phyloP scores from a whole-genome alignment of 2,329 filamentous ascomycete species.

The Verticillium klebahnii region DNA sequence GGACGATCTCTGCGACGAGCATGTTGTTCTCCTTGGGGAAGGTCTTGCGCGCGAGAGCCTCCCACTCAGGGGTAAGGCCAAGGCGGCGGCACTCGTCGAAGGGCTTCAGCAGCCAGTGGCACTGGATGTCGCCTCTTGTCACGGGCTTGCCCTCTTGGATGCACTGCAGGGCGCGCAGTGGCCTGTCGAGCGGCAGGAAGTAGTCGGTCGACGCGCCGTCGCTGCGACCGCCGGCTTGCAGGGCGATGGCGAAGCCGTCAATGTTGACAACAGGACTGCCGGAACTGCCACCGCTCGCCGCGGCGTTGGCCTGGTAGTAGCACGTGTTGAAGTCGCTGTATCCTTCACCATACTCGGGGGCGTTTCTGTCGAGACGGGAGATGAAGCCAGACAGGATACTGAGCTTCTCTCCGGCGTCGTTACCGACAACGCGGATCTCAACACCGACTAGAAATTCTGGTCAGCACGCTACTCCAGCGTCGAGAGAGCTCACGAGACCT shows the following conservation, averaged over 20 bases:
- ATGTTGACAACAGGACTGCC: constrained; percentile 97
- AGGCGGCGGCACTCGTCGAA: constrained; percentile 95
- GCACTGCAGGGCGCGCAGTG: constrained; percentile 79
- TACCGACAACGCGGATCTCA: constrained; percentile 95
- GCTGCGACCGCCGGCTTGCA: constrained; percentile 89
- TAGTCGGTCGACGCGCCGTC: constrained; percentile 98
- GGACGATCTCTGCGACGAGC: constrained; percentile 91
- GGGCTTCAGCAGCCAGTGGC: constrained; percentile 92
- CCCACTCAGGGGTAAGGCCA: constrained; percentile 79
- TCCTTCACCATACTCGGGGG: constrained; percentile 94
- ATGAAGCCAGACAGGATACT: constrained; percentile 98
- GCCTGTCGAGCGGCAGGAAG: constrained; percentile 89
- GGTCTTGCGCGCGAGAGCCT: constrained; percentile 73
- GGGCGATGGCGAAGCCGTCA: constrained; percentile 83
- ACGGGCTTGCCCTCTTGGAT: constrained; percentile 73
- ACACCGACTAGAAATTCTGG: constrained; percentile 59
- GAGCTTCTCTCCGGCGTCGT: constrained; percentile 96
- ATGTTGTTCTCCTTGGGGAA: constrained; percentile 95
- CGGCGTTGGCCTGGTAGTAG: constrained; percentile 97
- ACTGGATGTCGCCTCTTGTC: constrained; percentile 93
- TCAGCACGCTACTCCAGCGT: constrained; percentile 5
- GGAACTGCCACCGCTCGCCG: constrained; percentile 95
- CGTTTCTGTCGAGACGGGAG: constrained; percentile 90
- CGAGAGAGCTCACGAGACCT: not conserved
- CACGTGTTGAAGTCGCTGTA: constrained; percentile 96